Evolutionary conservation across 192 early-diverging fungal genomes (phyloP), one percentile per base, ranked within the genome.

Genomic region (Thamnidium elegans): DNA sequence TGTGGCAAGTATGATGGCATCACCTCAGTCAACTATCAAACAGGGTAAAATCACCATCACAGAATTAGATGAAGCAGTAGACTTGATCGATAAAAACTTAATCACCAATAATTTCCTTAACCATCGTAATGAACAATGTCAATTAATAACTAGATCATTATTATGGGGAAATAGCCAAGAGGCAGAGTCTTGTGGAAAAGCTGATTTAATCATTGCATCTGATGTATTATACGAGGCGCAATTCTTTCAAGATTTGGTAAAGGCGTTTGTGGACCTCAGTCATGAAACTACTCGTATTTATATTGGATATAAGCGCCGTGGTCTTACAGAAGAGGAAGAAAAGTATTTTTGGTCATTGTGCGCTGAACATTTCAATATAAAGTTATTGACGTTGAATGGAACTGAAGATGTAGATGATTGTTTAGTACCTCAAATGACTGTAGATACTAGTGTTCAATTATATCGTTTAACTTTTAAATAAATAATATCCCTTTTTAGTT

Each of bases 161-260:
- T 68, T 72, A 62, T 77, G 78, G 53, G 56, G 65, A 1, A 11
- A 60, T 21, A 1, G 19, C 7, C 30, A 66, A 0, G 11, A 64
- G 14, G 52, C 54, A 0, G 36, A 32, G 0, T 44, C 19, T 0
- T 62, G 47, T 8, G 67, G 50, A 32, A 56, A 39, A 3, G 54
- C 74, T 3, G 81, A 82, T 32, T 21, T 76, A 10, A 59, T 82
- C 3, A 58, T 82, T n/a, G 81, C 81, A 1, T 82, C 81, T 0
- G 81, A 82, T 63, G 76, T 82, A 11, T 63, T 82, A 4, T 82
- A 82, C 39, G 76, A 82, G n/a, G 21, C 63, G 0, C 46, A 66
- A 4, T 63, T 61, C 15, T 71, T 78, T 47, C 62, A 62, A 3
- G 42, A 63, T 2, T 50, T 82, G 3, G 62, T 78, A 32, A 62